Evolutionary conservation across 108 stramenopile species (phyloP), one percentile per base, ranked within the genome.

Genomic region (Skeletonema menzelii): DNA sequence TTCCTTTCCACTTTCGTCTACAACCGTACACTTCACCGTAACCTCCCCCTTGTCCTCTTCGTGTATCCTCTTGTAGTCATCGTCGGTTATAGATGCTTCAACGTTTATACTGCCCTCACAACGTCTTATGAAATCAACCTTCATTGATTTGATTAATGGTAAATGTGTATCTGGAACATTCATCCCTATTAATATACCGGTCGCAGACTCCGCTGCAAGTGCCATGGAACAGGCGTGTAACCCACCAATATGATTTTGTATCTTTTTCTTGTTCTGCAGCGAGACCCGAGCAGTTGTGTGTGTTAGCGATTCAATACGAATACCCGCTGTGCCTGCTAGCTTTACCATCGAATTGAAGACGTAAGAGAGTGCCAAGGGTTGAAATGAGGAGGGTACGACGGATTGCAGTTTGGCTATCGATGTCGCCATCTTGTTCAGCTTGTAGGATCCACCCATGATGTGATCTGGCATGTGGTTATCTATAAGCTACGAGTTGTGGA

Each of bases 151-250:
- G 40, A 84, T 58, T 8, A 86, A 35, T 7, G 87, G 87, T 10
- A 87, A 20, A 28, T 83, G 70, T n/a, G 72, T 82, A 70, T 87
- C 87, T 7, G 83, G 87, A 8, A 87, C 87, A 46, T 85, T 73
- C 73, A 87, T 79, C 10, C 83, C 85, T 17, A 87, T 44, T 12
- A 86, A 37, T 35, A 87, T 82, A 0, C 87, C 87, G 15, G 85
- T 87, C 1, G 87, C 83, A 2, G 71, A 75, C 72, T 87, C 87
- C 5, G 81, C 84, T 30, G 77, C 82, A 24, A 84, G 66, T 1
- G 84, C 84, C 87, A 87, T 87, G 49, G 76, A 75, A 27, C 83
- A 84, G 14, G 87, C 87, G 74, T 87, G 87, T 15, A 87, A 24
- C 5, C 84, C 82, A 1, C 84, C 81, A 44, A 87, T 86, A 62